Percentiles rank a stretch among this genome's conserved stretches.
Conservation (phyloP, 2,329 filamentous ascomycete genomes). For the Trichoderma polysporum region DNA sequence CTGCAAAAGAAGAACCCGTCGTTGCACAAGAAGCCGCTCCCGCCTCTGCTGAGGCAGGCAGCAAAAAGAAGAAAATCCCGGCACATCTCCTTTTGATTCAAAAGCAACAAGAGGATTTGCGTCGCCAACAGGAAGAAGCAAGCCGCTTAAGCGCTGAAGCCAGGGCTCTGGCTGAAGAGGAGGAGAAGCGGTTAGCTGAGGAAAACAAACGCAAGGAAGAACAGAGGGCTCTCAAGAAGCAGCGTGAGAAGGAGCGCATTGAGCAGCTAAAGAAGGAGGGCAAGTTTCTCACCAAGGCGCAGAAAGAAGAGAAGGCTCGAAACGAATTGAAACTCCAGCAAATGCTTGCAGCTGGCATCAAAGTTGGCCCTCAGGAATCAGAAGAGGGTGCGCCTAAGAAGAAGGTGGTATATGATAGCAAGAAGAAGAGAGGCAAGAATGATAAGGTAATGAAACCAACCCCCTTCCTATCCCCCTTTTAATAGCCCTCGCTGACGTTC, state of each 20-base stretch:
- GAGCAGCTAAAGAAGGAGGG: constrained; percentile 87
- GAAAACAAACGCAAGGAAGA: constrained; percentile 70
- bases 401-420: constrained; percentile 73
- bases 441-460: constrained; percentile 47
- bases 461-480: not conserved
- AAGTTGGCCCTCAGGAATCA: constrained; percentile 61
- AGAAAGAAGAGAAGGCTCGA: constrained; percentile 77
- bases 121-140: constrained; percentile 65
- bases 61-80: constrained; percentile 87
- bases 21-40: constrained; percentile 41
- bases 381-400: constrained; percentile 65
- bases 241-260: constrained; percentile 81
- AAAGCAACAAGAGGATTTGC: constrained; percentile 80
- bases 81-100: constrained; percentile 70
- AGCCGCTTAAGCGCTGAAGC: constrained; percentile 61
- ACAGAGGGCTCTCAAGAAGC: constrained; percentile 74
- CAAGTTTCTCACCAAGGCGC: constrained; percentile 82
- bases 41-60: constrained; percentile 50
- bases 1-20: constrained; percentile 50
- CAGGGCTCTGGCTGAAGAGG: constrained; percentile 62
- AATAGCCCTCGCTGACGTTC: not conserved
- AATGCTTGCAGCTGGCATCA: constrained; percentile 76
- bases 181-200: constrained; percentile 64
- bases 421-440: constrained; percentile 70
- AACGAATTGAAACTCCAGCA: constrained; percentile 80